phyloP scores from a whole-genome alignment of 2,329 filamentous ascomycete species.

The Penicillium sclerotigenum region DNA sequence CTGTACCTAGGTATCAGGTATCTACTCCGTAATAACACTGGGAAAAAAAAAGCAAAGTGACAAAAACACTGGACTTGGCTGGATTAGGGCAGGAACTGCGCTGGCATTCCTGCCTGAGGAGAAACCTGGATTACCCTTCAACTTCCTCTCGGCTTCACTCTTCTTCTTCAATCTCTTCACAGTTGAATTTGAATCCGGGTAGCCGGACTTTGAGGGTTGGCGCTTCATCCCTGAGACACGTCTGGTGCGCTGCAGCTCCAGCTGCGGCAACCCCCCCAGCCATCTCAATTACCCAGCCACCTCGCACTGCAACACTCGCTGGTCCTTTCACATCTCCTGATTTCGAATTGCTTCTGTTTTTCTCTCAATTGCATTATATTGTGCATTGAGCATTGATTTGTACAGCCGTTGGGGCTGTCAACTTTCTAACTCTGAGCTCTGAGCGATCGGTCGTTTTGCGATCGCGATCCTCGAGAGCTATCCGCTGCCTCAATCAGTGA shows the following conservation, averaged over 20 bases:
- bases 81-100: neutral
- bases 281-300: slow-evolving; percentile 44
- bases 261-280: slow-evolving; percentile 36
- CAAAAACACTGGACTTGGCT: neutral
- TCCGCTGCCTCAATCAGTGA: slow-evolving; percentile 16
- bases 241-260: slow-evolving; percentile 24
- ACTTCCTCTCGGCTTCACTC: neutral
- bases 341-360: neutral
- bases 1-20: neutral
- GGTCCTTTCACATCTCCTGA: slow-evolving; percentile 11
- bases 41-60: neutral
- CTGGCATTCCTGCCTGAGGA: neutral
- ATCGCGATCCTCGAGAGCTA: slow-evolving; percentile 17
- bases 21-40: neutral
- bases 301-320: slow-evolving; percentile 14
- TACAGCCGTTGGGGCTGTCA: slow-evolving; percentile 4
- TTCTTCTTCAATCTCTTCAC: neutral
- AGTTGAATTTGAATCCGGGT: neutral
- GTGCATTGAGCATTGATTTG: slow-evolving; percentile 2
- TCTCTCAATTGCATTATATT: slow-evolving; percentile 4
- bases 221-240: slow-evolving; percentile 18
- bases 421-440: neutral
- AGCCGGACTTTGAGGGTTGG: neutral
- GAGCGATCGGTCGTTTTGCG: slow-evolving; percentile 6
- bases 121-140: neutral